Evolutionary conservation across 345 rosid genomes (phyloP), one percentile per base, ranked within the genome.

Genomic region (Jatropha curcas): DNA sequence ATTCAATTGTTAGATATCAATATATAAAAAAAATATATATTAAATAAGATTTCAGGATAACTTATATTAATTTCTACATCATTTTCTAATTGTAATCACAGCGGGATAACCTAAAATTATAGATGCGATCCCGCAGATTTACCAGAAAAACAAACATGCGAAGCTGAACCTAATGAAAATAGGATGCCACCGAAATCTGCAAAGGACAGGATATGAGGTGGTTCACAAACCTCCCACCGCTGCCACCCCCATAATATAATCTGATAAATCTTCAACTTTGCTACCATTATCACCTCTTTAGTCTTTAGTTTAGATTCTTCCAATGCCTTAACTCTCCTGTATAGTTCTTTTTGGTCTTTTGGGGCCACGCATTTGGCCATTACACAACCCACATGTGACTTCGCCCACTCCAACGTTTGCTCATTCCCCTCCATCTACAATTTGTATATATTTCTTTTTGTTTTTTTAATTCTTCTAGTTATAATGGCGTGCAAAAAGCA

Each of bases 161-260:
- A 76, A 43, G 59, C 65, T 3, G 48, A 45, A 5, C 31, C 31
- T 9, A 65, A 30, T 31, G 63, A 31, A 24, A 11, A 50, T 57
- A 4, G 48, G 53, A 19, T 34, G 83, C 68, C 80, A 70, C 77
- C 76, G 17, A 65, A 63, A 33, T 22, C 76, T 20, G 72, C 68
- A 71, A 56, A 68, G 70, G 73, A 63, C 62, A 57, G 72, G 67
- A 61, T 22, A 68, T 58, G 70, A 71, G 65, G 68, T 46, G 9
- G 80, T 59, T 82, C 83, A 81, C 76, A 81, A 65, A 79, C 59
- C 45, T 37, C 70, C 69, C 72, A 82, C 80, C 80, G 81, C 71
- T 82, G 6, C 71, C 16, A 41, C 25, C 22, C 37, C 62, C 33
- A 58, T 48, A 64, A 55, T n/a, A 5, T 17, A 58, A 41, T 10